Evolutionary conservation across 2,329 filamentous ascomycete species (phyloP).

Genomic region (Trichoderma cornu-damae): DNA sequence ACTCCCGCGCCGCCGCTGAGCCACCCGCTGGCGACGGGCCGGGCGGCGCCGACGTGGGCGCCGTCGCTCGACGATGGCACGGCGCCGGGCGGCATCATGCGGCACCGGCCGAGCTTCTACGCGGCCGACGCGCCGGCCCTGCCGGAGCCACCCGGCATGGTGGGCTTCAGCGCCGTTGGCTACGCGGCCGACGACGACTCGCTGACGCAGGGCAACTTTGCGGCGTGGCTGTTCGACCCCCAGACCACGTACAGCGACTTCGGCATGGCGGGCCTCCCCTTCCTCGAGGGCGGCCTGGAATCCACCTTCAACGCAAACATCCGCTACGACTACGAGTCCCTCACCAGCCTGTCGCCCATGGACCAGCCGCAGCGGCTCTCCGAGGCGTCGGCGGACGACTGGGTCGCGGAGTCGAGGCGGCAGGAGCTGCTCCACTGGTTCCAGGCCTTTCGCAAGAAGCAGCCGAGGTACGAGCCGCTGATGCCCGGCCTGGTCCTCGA

Average conservation of each 20-base stretch:
- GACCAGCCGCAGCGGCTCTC: constrained; percentile 39
- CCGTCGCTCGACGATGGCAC: constrained; percentile 34
- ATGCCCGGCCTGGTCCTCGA: constrained; percentile 36
- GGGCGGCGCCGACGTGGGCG: constrained; percentile 23
- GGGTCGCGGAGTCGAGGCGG: constrained; percentile 41
- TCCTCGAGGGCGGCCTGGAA: constrained; percentile 46
- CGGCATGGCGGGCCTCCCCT: constrained; percentile 40
- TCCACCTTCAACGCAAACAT: constrained; percentile 49
- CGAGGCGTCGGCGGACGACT: constrained; percentile 38
- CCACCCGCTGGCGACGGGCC: constrained; percentile 21
- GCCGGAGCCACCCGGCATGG: constrained; percentile 32
- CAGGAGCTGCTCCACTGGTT: constrained; percentile 43
- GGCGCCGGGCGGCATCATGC: constrained; percentile 32
- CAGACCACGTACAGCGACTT: constrained; percentile 40
- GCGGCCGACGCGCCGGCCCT: constrained; percentile 27
- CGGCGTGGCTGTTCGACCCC: constrained; percentile 48
- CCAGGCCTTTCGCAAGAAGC: constrained; percentile 40
- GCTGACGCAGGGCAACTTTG: constrained; percentile 42
- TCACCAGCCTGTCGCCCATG: constrained; percentile 44
- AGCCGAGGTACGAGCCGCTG: constrained; percentile 36
- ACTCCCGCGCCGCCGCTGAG: constrained; percentile 26
- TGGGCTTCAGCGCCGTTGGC: constrained; percentile 26
- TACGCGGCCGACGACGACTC: constrained; percentile 34
- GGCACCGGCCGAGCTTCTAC: constrained; percentile 37
- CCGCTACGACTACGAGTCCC: constrained; percentile 47